Percentiles rank a stretch among this genome's conserved stretches.
Conservation (phyloP, 2,329 filamentous ascomycete genomes). For the Exophiala sp. region DNA sequence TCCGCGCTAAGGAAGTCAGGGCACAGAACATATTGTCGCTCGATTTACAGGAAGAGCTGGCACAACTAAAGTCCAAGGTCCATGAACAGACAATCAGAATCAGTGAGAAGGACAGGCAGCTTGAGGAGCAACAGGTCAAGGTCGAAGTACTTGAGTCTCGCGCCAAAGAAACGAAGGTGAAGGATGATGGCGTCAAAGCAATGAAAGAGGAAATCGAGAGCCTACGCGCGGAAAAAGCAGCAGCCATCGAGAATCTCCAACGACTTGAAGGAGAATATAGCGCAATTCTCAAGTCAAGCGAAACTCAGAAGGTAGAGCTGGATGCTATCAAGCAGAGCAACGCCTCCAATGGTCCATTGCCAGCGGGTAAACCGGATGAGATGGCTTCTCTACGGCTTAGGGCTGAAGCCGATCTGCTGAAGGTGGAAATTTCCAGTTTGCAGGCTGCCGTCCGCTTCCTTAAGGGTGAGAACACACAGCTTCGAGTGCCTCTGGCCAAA, state of each 20-base stretch:
- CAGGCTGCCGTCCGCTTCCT: slow-evolving; percentile 47
- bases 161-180: slow-evolving; percentile 78
- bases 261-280: slow-evolving; percentile 37
- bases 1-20: slow-evolving; percentile 76
- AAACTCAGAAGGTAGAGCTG: slow-evolving; percentile 41
- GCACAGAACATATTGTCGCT: slow-evolving; percentile 75
- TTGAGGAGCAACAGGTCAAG: slow-evolving; percentile 66
- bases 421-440: slow-evolving; percentile 40
- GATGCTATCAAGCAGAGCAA: slow-evolving; percentile 43
- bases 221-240: slow-evolving; percentile 35
- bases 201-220: slow-evolving; percentile 42
- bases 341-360: slow-evolving; percentile 36
- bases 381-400: slow-evolving; percentile 38
- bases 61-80: slow-evolving; percentile 74
- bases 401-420: slow-evolving; percentile 22
- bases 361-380: slow-evolving; percentile 34
- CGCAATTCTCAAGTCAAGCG: slow-evolving; percentile 39
- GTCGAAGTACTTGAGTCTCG: slow-evolving; percentile 88
- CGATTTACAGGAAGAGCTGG: slow-evolving; percentile 81
- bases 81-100: slow-evolving; percentile 70
- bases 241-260: slow-evolving; percentile 35
- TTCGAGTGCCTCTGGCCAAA: slow-evolving; percentile 21
- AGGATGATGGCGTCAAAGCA: slow-evolving; percentile 55
- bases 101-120: slow-evolving; percentile 71
- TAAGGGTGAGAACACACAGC: slow-evolving; percentile 43